Conservation (phyloP, 1,284 basidiomycete genomes). For the Austropuccinia psidii region DNA sequence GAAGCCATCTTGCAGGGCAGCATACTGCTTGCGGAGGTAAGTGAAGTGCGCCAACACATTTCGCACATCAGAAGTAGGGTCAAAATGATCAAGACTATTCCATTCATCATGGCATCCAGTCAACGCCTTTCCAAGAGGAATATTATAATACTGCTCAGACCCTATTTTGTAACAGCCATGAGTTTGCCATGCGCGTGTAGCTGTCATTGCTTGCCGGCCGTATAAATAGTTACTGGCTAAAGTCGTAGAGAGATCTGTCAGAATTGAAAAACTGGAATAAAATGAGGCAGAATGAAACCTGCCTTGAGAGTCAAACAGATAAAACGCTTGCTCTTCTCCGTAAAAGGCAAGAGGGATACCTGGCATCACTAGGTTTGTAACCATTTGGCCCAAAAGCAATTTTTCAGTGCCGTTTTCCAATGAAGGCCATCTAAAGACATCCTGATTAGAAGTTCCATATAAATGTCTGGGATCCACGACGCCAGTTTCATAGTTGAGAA, state of each 20-base stretch:
- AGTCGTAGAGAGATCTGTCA: neutral
- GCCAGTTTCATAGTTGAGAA: conserved; percentile 64
- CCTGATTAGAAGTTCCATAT: conserved; percentile 79
- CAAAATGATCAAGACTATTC: conserved; percentile 85
- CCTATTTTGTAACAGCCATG: conserved; percentile 84
- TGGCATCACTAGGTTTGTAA: conserved; percentile 71
- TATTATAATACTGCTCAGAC: conserved; percentile 80
- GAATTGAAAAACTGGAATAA: conserved; percentile 48
- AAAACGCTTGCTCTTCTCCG: conserved; percentile 37
- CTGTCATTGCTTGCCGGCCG: conserved; percentile 82
- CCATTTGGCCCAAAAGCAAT: conserved; percentile 65
- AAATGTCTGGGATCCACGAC: conserved; percentile 71
- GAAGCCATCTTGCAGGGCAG: conserved; percentile 72
- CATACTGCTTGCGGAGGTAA: conserved; percentile 61
- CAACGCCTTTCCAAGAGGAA: conserved; percentile 67
- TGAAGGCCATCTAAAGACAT: conserved; percentile 84
- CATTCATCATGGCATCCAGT: conserved; percentile 75
- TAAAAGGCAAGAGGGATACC: conserved; percentile 62
- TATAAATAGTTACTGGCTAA: conserved; percentile 37
- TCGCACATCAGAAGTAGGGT: conserved; percentile 70
- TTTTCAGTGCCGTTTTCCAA: conserved; percentile 70
- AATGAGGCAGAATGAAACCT: conserved; percentile 52
- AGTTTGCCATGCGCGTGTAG: conserved; percentile 73
- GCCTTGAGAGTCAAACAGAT: conserved; percentile 37
- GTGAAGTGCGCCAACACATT: conserved; percentile 66